These are phyloP conservation scores for Mrakia frigida DNA, from an alignment of 768 basidiomycete species.

Conservation along the genomic window DNA sequence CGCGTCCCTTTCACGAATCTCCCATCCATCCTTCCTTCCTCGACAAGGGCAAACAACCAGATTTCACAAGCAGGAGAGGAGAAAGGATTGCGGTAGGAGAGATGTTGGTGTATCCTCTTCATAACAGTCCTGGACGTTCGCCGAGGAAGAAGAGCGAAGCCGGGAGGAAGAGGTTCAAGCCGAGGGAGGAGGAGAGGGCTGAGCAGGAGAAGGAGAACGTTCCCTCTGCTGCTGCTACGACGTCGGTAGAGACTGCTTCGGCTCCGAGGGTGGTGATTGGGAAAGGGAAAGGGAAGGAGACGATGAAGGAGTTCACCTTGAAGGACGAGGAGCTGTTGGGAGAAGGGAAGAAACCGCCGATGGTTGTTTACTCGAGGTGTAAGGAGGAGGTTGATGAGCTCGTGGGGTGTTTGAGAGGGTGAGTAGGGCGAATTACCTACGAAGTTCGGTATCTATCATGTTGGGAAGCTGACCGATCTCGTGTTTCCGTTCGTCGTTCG, in stretches of 20 bases:
- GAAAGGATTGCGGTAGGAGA: not conserved
- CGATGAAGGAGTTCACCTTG: conserved; percentile 6
- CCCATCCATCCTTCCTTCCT: conserved; percentile 16
- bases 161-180: not conserved
- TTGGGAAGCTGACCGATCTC: not conserved
- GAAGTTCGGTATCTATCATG: no score
- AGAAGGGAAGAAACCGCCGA: conserved; percentile 5
- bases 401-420: conserved; percentile 18
- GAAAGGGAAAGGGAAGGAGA: not conserved
- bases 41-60: not conserved
- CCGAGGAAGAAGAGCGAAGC: not conserved
- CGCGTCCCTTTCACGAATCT: conserved; percentile 2
- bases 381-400: conserved; percentile 23
- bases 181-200: not conserved
- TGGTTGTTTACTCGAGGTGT: conserved; percentile 17
- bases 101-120: not conserved
- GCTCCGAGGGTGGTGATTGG: not conserved
- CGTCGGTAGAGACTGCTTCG: not conserved
- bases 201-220: conserved; percentile 2
- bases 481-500: not conserved
- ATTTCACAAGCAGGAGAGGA: not conserved
- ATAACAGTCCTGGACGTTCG: not conserved
- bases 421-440: not conserved
- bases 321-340: not conserved
- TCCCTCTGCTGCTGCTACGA: not conserved